Evolutionary conservation across 2,329 filamentous ascomycete genomes (phyloP), one percentile per base, ranked within the genome.

Genomic region (Penicillium frequentans): DNA sequence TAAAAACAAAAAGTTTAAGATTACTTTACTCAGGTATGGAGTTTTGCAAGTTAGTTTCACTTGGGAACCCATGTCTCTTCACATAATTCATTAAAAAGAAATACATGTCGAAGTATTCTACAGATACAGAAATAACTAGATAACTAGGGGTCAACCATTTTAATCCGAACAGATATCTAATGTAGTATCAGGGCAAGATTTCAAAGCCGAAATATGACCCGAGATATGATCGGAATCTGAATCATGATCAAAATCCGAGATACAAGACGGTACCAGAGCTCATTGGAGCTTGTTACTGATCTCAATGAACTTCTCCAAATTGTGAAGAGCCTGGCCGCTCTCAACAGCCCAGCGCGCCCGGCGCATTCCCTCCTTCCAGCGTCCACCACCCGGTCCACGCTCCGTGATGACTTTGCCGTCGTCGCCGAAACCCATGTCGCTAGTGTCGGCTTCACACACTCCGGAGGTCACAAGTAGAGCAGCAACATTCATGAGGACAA

Each of bases 301-400:
- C 58, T 93, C 85, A 37, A 96, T 92, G 77, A 97, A 98, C 23
- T 82, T 81, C 56, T 87, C 81, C 86, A 95, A 93, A 76, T 92
- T 87, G 71, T 81, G 87, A 81, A 90, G 87, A n/a, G 93, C 91
- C 72, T 88, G 86, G 47, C 93, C 92, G 73, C 91, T 96, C 75
- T 87, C 85, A 48, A 99, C 84, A 11, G 91, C 91, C 90, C 91
- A 96, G 67, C 89, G 86, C 16, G 95, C 95, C 71, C 91, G 84
- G 66, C 93, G 82, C 14, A 97, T 85, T 52, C 93, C 95, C 72
- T 97, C 93, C 79, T 96, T 99, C 95, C 95, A 99, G 68, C 93
- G 84, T 56, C 90, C 86, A 14, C 90, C 90, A 11, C 89, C 93
- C 5, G 93, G 93, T 0, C 95, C 93, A 48, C 89, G 82, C 72